These are phyloP conservation scores for Auriscalpium microsporum DNA, from an alignment of 768 basidiomycete species.

Conservation along the genomic window DNA sequence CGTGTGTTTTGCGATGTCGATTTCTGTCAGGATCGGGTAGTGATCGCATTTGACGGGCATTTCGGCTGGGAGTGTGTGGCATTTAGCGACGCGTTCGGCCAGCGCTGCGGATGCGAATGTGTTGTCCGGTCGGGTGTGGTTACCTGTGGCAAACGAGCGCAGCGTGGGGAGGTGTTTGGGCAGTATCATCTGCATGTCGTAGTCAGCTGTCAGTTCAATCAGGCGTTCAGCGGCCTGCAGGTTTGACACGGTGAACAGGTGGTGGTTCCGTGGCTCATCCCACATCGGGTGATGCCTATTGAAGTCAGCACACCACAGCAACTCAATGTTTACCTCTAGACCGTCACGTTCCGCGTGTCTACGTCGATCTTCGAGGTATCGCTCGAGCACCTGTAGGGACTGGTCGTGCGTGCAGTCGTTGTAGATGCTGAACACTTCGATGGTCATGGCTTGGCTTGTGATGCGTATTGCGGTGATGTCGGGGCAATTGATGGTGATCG, in stretches of 20 bases:
- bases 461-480: conserved; percentile 25
- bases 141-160: conserved; percentile 15
- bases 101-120: neutral
- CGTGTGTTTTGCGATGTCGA: neutral
- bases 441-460: conserved; percentile 2
- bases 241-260: conserved; percentile 27
- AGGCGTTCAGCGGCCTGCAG: conserved; percentile 19
- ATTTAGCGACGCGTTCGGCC: neutral
- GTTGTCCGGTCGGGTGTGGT: neutral
- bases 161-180: conserved; percentile 30
- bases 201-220: conserved; percentile 17
- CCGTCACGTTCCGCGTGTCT: neutral
- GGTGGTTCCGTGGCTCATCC: conserved; percentile 26
- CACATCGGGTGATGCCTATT: conserved; percentile 33
- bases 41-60: too few species aligned
- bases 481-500: conserved; percentile 4
- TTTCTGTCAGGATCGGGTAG: neutral
- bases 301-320: conserved; percentile 27
- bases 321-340: conserved; percentile 16
- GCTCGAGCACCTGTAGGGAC: conserved; percentile 8
- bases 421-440: conserved; percentile 33
- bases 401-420: conserved; percentile 23
- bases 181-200: conserved; percentile 28
- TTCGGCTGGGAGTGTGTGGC: neutral
- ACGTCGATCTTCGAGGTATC: neutral